These are phyloP conservation scores for Aspergillus puulaauensis DNA, from an alignment of 2,329 filamentous ascomycete species.

Conservation along the genomic window DNA sequence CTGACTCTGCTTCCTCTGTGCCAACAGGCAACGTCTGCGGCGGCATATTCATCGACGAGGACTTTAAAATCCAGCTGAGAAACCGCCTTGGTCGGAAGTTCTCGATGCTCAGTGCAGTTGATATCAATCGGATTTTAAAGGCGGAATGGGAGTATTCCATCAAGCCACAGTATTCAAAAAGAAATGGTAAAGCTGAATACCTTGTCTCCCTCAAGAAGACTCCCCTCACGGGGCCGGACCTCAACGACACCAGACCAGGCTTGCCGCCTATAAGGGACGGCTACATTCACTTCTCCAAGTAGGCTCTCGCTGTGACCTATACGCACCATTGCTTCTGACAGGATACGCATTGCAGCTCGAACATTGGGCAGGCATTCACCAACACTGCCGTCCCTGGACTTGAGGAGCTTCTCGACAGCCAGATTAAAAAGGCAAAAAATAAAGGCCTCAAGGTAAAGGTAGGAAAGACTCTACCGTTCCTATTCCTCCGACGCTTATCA, in stretches of 20 bases:
- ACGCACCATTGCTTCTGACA: not conserved
- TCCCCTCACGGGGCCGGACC: constrained; percentile 2
- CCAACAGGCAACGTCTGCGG: not conserved
- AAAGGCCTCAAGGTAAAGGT: not conserved
- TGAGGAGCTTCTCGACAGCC: not conserved
- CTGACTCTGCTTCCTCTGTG: not conserved
- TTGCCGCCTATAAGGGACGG: not conserved
- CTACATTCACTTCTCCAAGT: constrained; percentile 2
- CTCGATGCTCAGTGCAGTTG: constrained; percentile 6
- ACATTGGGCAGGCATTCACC: constrained; percentile 4
- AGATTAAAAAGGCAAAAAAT: not conserved
- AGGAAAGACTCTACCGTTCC: too few relatives aligned
- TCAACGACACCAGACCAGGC: not conserved
- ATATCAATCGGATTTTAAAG: constrained; percentile 1
- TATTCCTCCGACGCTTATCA: too few relatives aligned
- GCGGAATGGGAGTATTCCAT: constrained; percentile 6
- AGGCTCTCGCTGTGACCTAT: not conserved
- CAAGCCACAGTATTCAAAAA: constrained; percentile 3
- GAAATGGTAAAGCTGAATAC: not conserved
- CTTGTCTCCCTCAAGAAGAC: not conserved
- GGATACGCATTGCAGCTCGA: not conserved
- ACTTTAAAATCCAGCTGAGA: constrained; percentile 5
- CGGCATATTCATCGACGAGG: constrained; percentile 5
- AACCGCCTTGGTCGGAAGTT: not conserved
- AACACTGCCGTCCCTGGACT: not conserved